Percentiles rank a stretch among this genome's conserved stretches.
These are phyloP conservation scores for Byssoonygena ceratinophila DNA, from an alignment of 2,329 filamentous ascomycete genomes.

Conservation along the genomic window DNA sequence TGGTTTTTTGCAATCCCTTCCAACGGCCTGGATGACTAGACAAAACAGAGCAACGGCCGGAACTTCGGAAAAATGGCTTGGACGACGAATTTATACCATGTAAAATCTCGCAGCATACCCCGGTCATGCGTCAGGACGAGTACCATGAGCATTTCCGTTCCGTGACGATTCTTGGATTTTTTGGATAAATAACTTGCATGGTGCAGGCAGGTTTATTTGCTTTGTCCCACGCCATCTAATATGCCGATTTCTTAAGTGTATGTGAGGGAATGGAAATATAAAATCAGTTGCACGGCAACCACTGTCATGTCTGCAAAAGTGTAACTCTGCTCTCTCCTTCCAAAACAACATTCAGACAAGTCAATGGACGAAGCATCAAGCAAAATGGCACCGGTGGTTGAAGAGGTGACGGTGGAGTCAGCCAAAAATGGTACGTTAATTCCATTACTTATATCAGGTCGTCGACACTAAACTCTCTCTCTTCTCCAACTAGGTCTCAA, in stretches of 20 bases:
- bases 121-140: background rate
- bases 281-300: background rate
- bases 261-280: background rate
- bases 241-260: background rate
- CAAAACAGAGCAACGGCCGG: background rate
- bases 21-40: background rate
- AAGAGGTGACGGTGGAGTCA: background rate
- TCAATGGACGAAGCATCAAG: background rate
- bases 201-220: background rate
- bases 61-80: background rate
- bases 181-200: background rate
- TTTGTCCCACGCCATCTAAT: background rate
- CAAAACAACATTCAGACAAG: background rate
- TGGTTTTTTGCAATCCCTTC: background rate
- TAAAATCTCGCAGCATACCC: background rate
- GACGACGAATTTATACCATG: background rate
- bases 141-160: background rate
- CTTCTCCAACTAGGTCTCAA: background rate
- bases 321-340: background rate
- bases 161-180: background rate
- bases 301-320: background rate
- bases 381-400: background rate
- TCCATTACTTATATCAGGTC: background rate
- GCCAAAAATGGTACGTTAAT: background rate
- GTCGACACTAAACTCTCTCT: background rate